Percentiles rank a stretch among this genome's conserved stretches.
Conservation (phyloP, 768 basidiomycete genomes). For the Amylocystis lapponica region DNA sequence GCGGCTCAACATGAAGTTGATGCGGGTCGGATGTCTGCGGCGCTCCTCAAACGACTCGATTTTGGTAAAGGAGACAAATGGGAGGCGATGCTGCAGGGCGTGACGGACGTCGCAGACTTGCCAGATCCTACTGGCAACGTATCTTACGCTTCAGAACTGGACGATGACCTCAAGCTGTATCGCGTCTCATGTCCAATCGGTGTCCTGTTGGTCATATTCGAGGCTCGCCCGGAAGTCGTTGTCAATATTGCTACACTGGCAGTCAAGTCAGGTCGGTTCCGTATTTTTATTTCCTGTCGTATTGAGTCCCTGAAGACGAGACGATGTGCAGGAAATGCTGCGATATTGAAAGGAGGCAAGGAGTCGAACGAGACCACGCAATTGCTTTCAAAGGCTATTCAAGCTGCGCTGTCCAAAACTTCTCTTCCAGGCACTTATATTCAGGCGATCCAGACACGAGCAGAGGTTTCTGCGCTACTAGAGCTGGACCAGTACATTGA, state of each 20-base stretch:
- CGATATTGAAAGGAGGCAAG: conserved; percentile 96
- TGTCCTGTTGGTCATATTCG: conserved; percentile 93
- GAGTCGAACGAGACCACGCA: conserved; percentile 81
- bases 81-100: conserved; percentile 89
- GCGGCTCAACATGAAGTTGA: conserved; percentile 75
- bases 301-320: background rate
- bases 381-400: conserved; percentile 75
- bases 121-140: conserved; percentile 84
- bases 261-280: conserved; percentile 82
- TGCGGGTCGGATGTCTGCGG: conserved; percentile 75
- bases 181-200: conserved; percentile 96
- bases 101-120: conserved; percentile 79
- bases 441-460: conserved; percentile 87
- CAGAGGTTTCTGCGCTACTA: conserved; percentile 85
- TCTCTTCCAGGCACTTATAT: conserved; percentile 75
- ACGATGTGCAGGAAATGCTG: conserved; percentile 72
- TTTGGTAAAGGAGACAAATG: conserved; percentile 79
- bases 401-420: conserved; percentile 67
- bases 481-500: conserved; percentile 90
- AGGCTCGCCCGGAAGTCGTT: conserved; percentile 95
- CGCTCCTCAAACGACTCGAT: conserved; percentile 84
- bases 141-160: conserved; percentile 85
- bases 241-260: conserved; percentile 95
- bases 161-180: conserved; percentile 83
- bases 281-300: background rate